These are phyloP conservation scores for Chloris gayana DNA, from an alignment of 176 grass and related monocot species.

Conservation along the genomic window DNA sequence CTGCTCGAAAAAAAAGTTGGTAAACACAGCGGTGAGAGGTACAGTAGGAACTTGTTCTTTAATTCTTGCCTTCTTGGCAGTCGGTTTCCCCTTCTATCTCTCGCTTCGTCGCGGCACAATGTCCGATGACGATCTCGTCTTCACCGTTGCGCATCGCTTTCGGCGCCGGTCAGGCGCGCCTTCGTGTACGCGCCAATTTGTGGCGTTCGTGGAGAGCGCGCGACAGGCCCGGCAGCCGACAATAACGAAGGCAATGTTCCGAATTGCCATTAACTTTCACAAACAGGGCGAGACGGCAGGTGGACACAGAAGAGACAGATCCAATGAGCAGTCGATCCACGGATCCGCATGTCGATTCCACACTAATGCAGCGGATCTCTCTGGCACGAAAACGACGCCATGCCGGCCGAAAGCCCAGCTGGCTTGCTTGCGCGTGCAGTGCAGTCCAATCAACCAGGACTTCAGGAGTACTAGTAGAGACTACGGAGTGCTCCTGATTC, in stretches of 20 bases:
- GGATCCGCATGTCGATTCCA: neutral
- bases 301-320: neutral
- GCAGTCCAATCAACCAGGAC: neutral
- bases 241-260: neutral
- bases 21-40: too few species aligned
- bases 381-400: neutral
- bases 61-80: too few species aligned
- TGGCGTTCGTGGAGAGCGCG: neutral
- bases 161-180: neutral
- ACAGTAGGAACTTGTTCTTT: too few species aligned
- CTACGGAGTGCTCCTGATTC: too few species aligned
- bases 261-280: neutral
- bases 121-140: too few species aligned
- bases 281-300: neutral
- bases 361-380: neutral
- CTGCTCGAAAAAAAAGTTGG: too few species aligned
- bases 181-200: too few species aligned
- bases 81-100: too few species aligned
- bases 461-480: too few species aligned
- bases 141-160: too few species aligned
- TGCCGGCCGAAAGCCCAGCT: neutral
- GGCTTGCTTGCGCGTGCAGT: neutral
- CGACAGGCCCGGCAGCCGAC: neutral
- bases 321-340: neutral
- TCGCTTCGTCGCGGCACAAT: too few species aligned